Evolutionary conservation across 1,284 basidiomycete species (phyloP).

Genomic region (Rhodotorula glutinis): DNA sequence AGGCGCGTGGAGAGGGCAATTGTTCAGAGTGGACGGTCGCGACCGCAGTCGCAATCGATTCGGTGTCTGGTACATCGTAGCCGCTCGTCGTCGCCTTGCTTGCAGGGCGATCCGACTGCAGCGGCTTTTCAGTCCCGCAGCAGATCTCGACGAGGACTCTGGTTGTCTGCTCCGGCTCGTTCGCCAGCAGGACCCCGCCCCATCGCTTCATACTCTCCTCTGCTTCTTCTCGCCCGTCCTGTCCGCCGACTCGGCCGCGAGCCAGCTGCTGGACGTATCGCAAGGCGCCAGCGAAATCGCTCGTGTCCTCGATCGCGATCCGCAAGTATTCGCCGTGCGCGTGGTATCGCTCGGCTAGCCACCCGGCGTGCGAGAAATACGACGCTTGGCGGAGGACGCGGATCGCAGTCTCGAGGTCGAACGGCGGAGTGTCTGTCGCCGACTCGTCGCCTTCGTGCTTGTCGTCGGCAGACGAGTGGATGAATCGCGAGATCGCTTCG

Average conservation of each 20-base stretch:
- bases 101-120: background rate
- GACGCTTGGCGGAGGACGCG: slow-evolving; percentile 93
- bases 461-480: slow-evolving; percentile 60
- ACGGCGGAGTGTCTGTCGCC: slow-evolving; percentile 64
- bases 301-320: slow-evolving; percentile 90
- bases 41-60: slow-evolving; percentile 49
- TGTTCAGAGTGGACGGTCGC: slow-evolving; percentile 70
- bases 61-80: slow-evolving; percentile 17
- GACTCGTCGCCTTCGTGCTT: background rate
- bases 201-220: slow-evolving; percentile 53
- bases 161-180: slow-evolving; percentile 81
- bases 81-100: background rate
- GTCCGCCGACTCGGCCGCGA: slow-evolving; percentile 54
- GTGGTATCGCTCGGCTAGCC: slow-evolving; percentile 86
- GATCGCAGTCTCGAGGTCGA: slow-evolving; percentile 95
- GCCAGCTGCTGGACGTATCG: slow-evolving; percentile 73
- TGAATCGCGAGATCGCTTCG: slow-evolving; percentile 80
- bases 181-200: slow-evolving; percentile 61
- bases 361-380: slow-evolving; percentile 91
- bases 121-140: slow-evolving; percentile 55
- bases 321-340: slow-evolving; percentile 88
- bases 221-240: slow-evolving; percentile 13
- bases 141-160: slow-evolving; percentile 88
- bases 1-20: slow-evolving; percentile 75
- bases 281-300: slow-evolving; percentile 76